These are phyloP conservation scores for Fusarium sp. DNA, from an alignment of 2,329 filamentous ascomycete species.

Conservation along the genomic window DNA sequence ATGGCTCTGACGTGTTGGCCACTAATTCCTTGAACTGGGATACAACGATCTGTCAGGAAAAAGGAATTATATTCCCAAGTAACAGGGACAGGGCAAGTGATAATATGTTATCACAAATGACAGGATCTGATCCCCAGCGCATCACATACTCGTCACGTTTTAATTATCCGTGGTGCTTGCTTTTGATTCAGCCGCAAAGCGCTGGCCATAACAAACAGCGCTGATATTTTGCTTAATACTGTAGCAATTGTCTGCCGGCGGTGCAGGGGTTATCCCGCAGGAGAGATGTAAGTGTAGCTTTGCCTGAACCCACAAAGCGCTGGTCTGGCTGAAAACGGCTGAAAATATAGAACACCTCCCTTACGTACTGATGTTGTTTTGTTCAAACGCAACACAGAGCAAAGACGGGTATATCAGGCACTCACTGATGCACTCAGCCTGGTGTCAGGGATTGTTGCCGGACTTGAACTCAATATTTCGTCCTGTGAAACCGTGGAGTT, in stretches of 20 bases:
- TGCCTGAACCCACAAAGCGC: neutral
- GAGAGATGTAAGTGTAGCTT: neutral
- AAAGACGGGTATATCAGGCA: neutral
- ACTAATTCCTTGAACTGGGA: constrained; percentile 4
- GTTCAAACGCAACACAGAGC: neutral
- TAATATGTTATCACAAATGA: constrained; percentile 34
- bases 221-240: neutral
- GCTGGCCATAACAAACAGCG: neutral
- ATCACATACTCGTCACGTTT: constrained; percentile 1
- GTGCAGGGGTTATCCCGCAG: neutral
- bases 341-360: neutral
- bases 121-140: constrained; percentile 14
- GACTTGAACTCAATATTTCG: constrained; percentile 7
- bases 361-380: neutral
- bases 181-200: constrained; percentile 1
- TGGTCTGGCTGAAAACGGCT: neutral
- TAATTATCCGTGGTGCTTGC: constrained; percentile 1
- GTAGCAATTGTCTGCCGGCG: neutral
- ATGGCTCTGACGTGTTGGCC: neutral
- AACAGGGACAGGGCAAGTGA: neutral
- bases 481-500: constrained; percentile 2
- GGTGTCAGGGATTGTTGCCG: neutral
- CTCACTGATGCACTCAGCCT: neutral
- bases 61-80: constrained; percentile 1
- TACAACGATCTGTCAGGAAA: neutral